A percentile compares a stretch with the other conserved stretches of the same genome.
phyloP scores from a whole-genome alignment of 345 rosid genomes.

The Populus davidiana region DNA sequence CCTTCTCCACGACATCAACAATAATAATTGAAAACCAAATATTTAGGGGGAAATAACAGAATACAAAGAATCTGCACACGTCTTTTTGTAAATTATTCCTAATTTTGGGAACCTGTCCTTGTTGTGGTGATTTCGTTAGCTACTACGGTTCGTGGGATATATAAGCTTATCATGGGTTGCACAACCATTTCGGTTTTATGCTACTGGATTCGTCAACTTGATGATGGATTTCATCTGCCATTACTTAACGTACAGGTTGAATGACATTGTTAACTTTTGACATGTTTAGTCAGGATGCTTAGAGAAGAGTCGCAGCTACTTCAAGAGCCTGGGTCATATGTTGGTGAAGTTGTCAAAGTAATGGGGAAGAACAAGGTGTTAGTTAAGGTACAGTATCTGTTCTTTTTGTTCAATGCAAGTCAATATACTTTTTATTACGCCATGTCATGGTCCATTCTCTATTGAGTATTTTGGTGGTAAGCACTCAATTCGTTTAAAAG shows the following conservation, averaged over 20 bases:
- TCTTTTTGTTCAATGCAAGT: neutral
- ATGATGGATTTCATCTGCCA: neutral
- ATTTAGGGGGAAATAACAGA: neutral
- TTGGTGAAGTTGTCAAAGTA: slow-evolving; percentile 97
- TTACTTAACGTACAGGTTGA: too few species aligned
- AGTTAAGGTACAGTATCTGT: slow-evolving; percentile 57
- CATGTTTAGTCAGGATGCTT: slow-evolving; percentile 75
- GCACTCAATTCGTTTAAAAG: neutral
- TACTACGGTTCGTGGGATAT: neutral
- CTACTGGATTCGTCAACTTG: neutral
- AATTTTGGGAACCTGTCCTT: neutral
- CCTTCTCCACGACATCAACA: neutral
- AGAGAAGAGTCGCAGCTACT: slow-evolving; percentile 94
- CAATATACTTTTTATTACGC: neutral
- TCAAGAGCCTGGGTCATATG: slow-evolving; percentile 99
- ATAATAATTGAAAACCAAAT: neutral
- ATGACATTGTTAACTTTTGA: neutral
- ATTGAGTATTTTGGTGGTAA: neutral
- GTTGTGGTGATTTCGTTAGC: neutral
- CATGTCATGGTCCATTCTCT: neutral
- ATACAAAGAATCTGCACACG: neutral
- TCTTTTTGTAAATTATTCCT: neutral
- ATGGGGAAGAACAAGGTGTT: slow-evolving; percentile 98
- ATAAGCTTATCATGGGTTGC: neutral
- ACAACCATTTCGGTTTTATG: too few species aligned